Evolutionary conservation across 192 early-diverging fungal genomes (phyloP).

Genomic region (Backusella australiensis): DNA sequence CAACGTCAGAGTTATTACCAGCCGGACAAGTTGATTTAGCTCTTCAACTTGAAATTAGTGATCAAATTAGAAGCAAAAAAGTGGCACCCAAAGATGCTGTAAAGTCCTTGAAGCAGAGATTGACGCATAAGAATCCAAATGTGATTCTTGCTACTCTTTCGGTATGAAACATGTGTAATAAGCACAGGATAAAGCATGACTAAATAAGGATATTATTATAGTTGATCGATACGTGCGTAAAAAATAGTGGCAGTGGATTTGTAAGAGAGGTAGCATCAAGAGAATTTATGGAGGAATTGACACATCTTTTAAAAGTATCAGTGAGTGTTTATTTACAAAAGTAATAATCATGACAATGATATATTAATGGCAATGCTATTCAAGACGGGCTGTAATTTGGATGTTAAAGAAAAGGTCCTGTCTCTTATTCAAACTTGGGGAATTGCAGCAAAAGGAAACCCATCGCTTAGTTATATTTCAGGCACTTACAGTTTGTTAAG

Average conservation of each 20-base stretch:
- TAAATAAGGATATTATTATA: conserved; percentile 23
- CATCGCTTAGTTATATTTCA: conserved; percentile 72
- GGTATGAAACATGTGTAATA: conserved; percentile 36
- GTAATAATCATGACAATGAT: background rate
- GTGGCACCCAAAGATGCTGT: conserved; percentile 73
- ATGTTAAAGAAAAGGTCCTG: conserved; percentile 76
- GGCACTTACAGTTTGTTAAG: conserved; percentile 83
- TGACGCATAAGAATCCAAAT: conserved; percentile 89
- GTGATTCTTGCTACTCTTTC: conserved; percentile 86
- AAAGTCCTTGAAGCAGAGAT: conserved; percentile 69
- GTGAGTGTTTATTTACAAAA: conserved; percentile 35
- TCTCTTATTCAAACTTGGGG: conserved; percentile 90
- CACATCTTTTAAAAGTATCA: conserved; percentile 54
- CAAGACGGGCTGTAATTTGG: conserved; percentile 62
- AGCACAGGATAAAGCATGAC: background rate
- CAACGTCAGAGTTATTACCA: conserved; percentile 89
- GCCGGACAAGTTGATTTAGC: conserved; percentile 81
- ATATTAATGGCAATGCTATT: background rate
- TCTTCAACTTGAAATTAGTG: conserved; percentile 84
- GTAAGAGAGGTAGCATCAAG: conserved; percentile 80
- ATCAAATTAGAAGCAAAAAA: conserved; percentile 88
- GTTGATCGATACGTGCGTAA: conserved; percentile 90
- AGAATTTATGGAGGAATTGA: conserved; percentile 88
- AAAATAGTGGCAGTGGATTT: conserved; percentile 89
- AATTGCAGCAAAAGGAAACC: conserved; percentile 72